phyloP scores from a whole-genome alignment of 73 alveolate genomes.

The Tetrahymena elliotti region DNA sequence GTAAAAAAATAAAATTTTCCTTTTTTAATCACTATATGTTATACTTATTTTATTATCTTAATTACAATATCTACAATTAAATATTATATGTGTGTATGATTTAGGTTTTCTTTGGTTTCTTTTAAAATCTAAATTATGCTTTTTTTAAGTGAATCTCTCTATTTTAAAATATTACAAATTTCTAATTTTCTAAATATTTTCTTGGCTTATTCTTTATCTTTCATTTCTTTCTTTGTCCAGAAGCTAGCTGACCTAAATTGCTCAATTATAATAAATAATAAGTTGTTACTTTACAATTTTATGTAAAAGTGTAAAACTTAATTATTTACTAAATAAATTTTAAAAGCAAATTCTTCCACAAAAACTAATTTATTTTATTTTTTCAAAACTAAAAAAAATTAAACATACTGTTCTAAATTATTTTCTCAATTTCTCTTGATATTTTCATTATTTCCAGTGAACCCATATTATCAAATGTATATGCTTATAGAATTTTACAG shows the following conservation, averaged over 20 bases:
- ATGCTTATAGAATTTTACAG: neutral
- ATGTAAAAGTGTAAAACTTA: neutral
- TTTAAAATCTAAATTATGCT: neutral
- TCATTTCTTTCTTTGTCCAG: neutral
- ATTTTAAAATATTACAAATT: neutral
- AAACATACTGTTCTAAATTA: neutral
- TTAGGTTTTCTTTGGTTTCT: neutral
- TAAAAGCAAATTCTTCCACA: neutral
- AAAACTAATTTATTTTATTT: neutral
- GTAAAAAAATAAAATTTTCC: too few relatives aligned
- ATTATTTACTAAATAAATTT: neutral
- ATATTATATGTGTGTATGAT: neutral
- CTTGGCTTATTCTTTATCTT: neutral
- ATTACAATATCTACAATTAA: neutral
- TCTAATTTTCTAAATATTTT: neutral
- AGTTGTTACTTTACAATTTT: neutral
- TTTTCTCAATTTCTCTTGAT: neutral
- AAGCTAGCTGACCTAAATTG: neutral
- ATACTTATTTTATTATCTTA: neutral
- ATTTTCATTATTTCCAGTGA: neutral
- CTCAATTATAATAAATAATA: too few relatives aligned
- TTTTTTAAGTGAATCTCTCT: neutral
- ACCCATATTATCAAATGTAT: neutral
- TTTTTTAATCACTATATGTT: too few relatives aligned
- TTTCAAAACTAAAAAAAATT: too few relatives aligned